Evolutionary conservation across 768 basidiomycete species (phyloP).

Genomic region (Leccinum subgranulosum): DNA sequence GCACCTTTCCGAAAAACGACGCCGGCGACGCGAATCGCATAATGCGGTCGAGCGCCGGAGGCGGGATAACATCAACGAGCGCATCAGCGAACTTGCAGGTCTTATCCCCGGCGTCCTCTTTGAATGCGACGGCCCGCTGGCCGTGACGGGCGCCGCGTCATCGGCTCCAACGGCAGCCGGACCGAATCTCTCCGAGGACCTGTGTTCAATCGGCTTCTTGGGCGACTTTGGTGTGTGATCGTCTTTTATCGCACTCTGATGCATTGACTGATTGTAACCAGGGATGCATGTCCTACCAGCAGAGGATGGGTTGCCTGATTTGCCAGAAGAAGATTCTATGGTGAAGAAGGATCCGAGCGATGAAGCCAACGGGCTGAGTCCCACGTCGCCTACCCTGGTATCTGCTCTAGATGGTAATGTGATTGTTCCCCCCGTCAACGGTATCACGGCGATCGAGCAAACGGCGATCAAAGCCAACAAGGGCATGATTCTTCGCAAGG

Average conservation of each 20-base stretch:
- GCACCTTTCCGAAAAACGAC: conserved; percentile 74
- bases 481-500: conserved; percentile 88
- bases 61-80: conserved; percentile 94
- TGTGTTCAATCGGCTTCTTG: conserved; percentile 19
- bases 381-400: conserved; percentile 19
- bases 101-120: conserved; percentile 86
- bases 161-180: conserved; percentile 9
- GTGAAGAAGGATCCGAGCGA: conserved; percentile 31
- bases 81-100: conserved; percentile 85
- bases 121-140: conserved; percentile 45
- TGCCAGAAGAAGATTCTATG: conserved; percentile 26
- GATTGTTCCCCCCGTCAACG: conserved; percentile 8
- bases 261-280: neutral
- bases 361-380: conserved; percentile 24
- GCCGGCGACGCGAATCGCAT: conserved; percentile 80
- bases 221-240: conserved; percentile 20
- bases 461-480: conserved; percentile 85
- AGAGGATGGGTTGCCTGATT: conserved; percentile 27
- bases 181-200: conserved; percentile 15
- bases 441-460: conserved; percentile 25
- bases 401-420: conserved; percentile 5
- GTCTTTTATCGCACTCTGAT: neutral
- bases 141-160: conserved; percentile 13
- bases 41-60: conserved; percentile 89
- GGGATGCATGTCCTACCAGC: conserved; percentile 24